A percentile compares a stretch with the other conserved stretches of the same genome.
These are phyloP conservation scores for Orbilia blumenaviensis DNA, from an alignment of 2,329 filamentous ascomycete species.

Conservation along the genomic window DNA sequence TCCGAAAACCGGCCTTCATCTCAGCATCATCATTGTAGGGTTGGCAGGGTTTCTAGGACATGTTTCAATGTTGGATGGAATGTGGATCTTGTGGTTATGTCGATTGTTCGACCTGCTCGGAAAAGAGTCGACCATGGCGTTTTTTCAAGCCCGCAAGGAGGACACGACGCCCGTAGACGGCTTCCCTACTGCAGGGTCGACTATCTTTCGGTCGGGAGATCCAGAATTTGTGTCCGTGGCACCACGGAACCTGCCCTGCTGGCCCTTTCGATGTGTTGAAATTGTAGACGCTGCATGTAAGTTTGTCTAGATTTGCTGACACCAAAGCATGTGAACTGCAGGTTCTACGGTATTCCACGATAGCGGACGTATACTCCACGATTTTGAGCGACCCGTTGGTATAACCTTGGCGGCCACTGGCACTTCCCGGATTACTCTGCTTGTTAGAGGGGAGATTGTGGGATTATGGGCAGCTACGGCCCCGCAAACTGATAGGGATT, in stretches of 20 bases:
- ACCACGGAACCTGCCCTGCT: slow-evolving; percentile 51
- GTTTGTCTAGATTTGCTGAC: slow-evolving; percentile 49
- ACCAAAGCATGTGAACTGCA: slow-evolving; percentile 30
- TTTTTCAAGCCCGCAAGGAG: slow-evolving; percentile 33
- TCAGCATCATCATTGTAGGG: slow-evolving; percentile 34
- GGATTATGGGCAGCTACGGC: slow-evolving; percentile 53
- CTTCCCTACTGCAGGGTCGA: slow-evolving; percentile 36
- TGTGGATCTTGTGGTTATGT: slow-evolving; percentile 51
- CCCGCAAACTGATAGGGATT: slow-evolving; percentile 54
- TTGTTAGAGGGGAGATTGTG: slow-evolving; percentile 46
- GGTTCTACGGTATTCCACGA: slow-evolving; percentile 49
- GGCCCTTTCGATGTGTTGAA: slow-evolving; percentile 46
- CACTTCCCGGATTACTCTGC: slow-evolving; percentile 7
- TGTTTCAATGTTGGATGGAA: slow-evolving; percentile 39
- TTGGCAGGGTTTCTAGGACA: slow-evolving; percentile 44
- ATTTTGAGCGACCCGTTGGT: slow-evolving; percentile 14
- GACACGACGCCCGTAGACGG: slow-evolving; percentile 36
- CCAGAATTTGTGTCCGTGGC: slow-evolving; percentile 50
- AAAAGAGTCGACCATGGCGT: slow-evolving; percentile 47
- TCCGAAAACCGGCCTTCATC: slow-evolving; percentile 15
- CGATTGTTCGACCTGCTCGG: slow-evolving; percentile 46
- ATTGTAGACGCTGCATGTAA: slow-evolving; percentile 34
- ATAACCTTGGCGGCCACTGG: slow-evolving; percentile 37
- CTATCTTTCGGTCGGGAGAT: slow-evolving; percentile 47
- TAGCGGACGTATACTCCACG: slow-evolving; percentile 36